Conservation (phyloP, 1,284 basidiomycete species). For the Peniophora sp. region DNA sequence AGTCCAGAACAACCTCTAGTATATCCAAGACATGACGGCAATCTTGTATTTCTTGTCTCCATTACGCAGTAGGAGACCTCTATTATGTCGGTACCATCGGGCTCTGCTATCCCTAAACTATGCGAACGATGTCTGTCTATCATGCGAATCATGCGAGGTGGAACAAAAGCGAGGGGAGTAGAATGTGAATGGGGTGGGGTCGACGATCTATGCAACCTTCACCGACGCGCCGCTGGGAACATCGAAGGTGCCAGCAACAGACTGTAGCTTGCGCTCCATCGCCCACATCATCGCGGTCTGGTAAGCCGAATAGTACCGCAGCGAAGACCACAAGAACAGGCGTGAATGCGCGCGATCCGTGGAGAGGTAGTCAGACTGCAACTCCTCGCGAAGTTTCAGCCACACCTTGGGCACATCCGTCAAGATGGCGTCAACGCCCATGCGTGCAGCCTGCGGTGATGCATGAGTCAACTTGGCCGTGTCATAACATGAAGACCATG, state of each 20-base stretch:
- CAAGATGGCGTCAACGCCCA: conserved; percentile 86
- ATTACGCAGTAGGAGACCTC: no score
- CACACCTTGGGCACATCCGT: conserved; percentile 81
- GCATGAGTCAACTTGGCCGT: background rate
- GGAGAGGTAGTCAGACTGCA: conserved; percentile 65
- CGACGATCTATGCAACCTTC: conserved; percentile 6
- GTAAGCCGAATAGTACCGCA: conserved; percentile 45
- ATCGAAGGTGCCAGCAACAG: conserved; percentile 19
- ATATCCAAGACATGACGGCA: no score
- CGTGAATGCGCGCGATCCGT: conserved; percentile 54
- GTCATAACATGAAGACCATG: conserved; percentile 5
- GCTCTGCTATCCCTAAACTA: no score
- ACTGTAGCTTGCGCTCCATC: conserved; percentile 11
- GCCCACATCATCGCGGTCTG: background rate
- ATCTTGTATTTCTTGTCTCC: no score
- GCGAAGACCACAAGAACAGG: conserved; percentile 69
- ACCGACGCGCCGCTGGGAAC: background rate
- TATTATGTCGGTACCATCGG: no score
- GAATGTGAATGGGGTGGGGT: conserved; percentile 4
- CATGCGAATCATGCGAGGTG: background rate
- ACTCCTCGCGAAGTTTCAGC: conserved; percentile 61
- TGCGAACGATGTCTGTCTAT: no score
- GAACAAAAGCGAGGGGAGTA: background rate
- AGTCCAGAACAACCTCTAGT: no score
- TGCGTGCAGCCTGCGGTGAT: conserved; percentile 71